Base-by-base conservation (phyloP, 495 filamentous ascomycete species). In the Jackrogersella minutella region DNA sequence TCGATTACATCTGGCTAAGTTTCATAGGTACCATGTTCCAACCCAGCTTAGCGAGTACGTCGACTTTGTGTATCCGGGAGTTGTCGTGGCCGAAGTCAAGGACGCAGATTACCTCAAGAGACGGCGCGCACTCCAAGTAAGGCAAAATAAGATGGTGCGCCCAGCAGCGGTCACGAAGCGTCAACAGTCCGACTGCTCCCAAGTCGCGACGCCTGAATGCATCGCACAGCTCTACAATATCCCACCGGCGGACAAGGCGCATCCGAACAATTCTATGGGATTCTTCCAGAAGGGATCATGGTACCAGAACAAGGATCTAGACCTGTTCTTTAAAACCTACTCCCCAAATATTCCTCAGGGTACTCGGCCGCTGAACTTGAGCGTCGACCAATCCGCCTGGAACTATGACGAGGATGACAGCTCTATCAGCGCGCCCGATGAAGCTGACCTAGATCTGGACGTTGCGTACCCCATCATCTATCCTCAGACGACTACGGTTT, bases 231-330 rank as follows among this genome's bases (percentile, higher is more conserved):
- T 44, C 28, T 53, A 52, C 24, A 40, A 43, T 2, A 57, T 49
- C 14, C 44, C 60, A 11, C 55, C 55, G 4, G 60, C 62, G 36
- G 57, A 64, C 33, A 68, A 68, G 31, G 62, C 57, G 36, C 58
- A 70, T 34, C 66, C 55, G 19, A 44, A 49, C 39, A 58, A 58
- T 19, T 57, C 58, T 14, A 69, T 55, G 60, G 47, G 50, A 66
- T 77, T 21, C 73, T 76, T 7, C 59, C 70, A 60, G 66, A 64
- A 28, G 73, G 68, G 14, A 64, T 60, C 11, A 60, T 74, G 5
- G 60, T 63, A 46, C 21, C 41, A 46, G 22, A 21, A 46, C n/a
- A 22, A 26, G 41, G 41, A 46, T 3, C 21, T 46, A 11, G 41
- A 26, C 19, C 22, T 46, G 21, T 46, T 46, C 13, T 46, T 46